Conservation (phyloP, 2,329 filamentous ascomycete species). For the Tetracladium maxilliforme region DNA sequence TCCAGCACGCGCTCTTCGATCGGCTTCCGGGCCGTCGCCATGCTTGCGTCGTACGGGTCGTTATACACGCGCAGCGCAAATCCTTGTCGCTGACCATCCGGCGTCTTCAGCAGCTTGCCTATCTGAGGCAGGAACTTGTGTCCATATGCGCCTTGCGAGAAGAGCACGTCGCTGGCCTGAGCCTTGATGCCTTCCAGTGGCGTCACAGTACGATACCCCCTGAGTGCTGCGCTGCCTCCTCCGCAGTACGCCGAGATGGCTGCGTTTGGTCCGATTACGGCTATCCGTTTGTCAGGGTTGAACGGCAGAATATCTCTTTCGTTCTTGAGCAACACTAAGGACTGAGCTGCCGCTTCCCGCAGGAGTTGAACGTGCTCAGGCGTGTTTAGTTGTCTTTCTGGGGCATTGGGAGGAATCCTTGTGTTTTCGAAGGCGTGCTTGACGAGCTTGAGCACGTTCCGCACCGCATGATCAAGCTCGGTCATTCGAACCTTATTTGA, state of each 20-base stretch:
- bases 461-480: slow-evolving; percentile 13
- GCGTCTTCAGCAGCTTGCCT: slow-evolving; percentile 1
- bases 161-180: slow-evolving; percentile 5
- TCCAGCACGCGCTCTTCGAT: slow-evolving; percentile 1
- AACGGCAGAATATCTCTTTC: slow-evolving; percentile 38
- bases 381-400: slow-evolving; percentile 11
- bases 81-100: slow-evolving; percentile 1
- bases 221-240: slow-evolving; percentile 16
- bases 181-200: slow-evolving; percentile 14
- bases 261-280: slow-evolving; percentile 39
- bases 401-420: slow-evolving; percentile 10
- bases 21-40: neutral
- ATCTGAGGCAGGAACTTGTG: slow-evolving; percentile 1
- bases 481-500: slow-evolving; percentile 12
- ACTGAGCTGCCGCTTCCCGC: slow-evolving; percentile 40
- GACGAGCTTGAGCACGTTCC: slow-evolving; percentile 15
- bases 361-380: slow-evolving; percentile 26
- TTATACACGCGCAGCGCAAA: slow-evolving; percentile 1
- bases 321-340: slow-evolving; percentile 52
- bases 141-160: slow-evolving; percentile 2
- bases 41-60: slow-evolving; percentile 1
- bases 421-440: slow-evolving; percentile 9
- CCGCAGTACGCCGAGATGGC: slow-evolving; percentile 19
- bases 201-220: slow-evolving; percentile 15
- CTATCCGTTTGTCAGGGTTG: slow-evolving; percentile 21